Conservation (phyloP, 371 early-diverging fungal genomes). For the Blastocladiella emersonii region DNA sequence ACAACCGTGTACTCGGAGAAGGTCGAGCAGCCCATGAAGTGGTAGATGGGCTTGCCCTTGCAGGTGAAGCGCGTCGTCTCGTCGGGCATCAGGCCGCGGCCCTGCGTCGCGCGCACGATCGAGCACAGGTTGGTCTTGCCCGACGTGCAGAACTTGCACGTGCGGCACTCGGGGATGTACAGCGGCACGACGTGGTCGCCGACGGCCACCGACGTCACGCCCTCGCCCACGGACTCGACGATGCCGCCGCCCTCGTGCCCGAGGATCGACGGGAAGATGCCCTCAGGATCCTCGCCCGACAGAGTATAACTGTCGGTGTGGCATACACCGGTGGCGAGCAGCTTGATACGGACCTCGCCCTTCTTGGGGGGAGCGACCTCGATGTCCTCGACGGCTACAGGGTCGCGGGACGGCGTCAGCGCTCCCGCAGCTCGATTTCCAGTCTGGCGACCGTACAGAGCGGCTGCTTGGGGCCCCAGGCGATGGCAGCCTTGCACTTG, state of each 20-base stretch:
- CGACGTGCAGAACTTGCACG: conserved; percentile 90
- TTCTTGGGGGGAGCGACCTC: conserved; percentile 81
- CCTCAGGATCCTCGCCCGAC: conserved; percentile 76
- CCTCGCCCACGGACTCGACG: conserved; percentile 92
- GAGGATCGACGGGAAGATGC: conserved; percentile 79
- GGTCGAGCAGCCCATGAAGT: conserved; percentile 94
- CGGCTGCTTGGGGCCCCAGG: conserved; percentile 85
- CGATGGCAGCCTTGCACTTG: conserved; percentile 88
- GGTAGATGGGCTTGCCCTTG: conserved; percentile 73
- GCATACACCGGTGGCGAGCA: conserved; percentile 77
- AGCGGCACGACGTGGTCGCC: conserved; percentile 95
- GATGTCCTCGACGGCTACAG: conserved; percentile 67
- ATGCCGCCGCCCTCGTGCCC: conserved; percentile 94
- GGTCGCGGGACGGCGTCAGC: not conserved
- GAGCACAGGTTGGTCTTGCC: conserved; percentile 94
- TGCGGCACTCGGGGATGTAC: conserved; percentile 80
- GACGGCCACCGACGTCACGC: conserved; percentile 71
- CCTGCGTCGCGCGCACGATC: conserved; percentile 80
- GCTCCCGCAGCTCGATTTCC: too few species aligned
- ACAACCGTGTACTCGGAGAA: conserved; percentile 92
- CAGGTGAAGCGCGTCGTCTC: conserved; percentile 82
- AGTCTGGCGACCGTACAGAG: conserved; percentile 45
- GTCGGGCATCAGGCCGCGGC: conserved; percentile 90
- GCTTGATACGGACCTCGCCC: conserved; percentile 90
- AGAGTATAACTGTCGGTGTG: conserved; percentile 91